Base-by-base conservation (phyloP, 805 yeast species). In the Saccharomycopsis microspora region DNA sequence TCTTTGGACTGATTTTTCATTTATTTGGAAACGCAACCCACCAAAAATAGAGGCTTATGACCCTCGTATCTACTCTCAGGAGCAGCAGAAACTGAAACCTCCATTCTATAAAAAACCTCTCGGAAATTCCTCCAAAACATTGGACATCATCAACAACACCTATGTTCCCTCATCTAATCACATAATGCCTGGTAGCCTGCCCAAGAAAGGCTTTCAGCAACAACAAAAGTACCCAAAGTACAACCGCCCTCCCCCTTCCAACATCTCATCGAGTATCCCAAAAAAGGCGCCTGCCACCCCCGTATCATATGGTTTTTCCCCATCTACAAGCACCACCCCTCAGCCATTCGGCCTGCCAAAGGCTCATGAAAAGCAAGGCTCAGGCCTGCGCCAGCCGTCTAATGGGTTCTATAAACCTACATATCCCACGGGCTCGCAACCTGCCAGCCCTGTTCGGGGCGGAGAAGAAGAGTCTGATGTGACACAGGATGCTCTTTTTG, bases 11-110 rank as follows among this genome's bases (percentile, higher is more conserved):
- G 77, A 83, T 54, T 75, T 75, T 52, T 72, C 74, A 40, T 64
- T 65, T 44, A 74, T 90, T 8, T 89, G 97, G 97, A 70, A 72
- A 41, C 58, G 68, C 1, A 67, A 70, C 19, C 80, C 80, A 1
- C 95, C 95, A 1, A 77, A 76, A 56, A 58, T 86, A 40, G 82
- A 80, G 46, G 80, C 87, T 0, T 83, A 79, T 58, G 78, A 78
- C 52, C 71, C 63, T 49, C 60, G 63, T 35, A 39, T 61, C 4
- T 64, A 66, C 50, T 5, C 55, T 43, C 37, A 9, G 44, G 36
- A n/a, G 8, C n/a, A 8, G 9, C n/a, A 6, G 10, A 10, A 27
- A 37, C 27, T 19, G 44, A 32, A 45, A 45, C 30, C 43, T 43
- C 4, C 6, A 4, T 44, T 32, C 10, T 48, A 41, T 33, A 48